A percentile compares a stretch with the other conserved stretches of the same genome.
These are phyloP conservation scores for Gnomoniopsis sp. DNA, from an alignment of 2,329 filamentous ascomycete genomes.

Conservation along the genomic window DNA sequence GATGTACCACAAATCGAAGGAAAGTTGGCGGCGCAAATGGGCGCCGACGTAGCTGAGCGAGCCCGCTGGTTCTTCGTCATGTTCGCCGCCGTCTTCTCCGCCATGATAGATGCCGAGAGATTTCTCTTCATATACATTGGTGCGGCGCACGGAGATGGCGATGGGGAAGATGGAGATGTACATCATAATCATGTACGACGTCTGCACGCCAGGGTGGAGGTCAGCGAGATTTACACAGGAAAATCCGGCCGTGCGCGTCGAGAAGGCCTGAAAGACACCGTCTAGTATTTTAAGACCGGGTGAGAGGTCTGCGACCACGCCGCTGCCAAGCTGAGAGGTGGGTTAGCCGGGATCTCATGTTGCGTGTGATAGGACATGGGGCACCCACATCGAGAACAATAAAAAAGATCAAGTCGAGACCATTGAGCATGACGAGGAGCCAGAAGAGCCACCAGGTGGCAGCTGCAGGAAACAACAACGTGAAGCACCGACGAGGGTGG, in stretches of 20 bases:
- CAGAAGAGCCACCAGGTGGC: slow-evolving; percentile 96
- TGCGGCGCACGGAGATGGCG: slow-evolving; percentile 88
- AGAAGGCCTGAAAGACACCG: slow-evolving; percentile 84
- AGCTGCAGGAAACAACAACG: slow-evolving; percentile 81
- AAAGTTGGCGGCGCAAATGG: slow-evolving; percentile 88
- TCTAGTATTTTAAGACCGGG: slow-evolving; percentile 75
- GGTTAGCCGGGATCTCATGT: slow-evolving; percentile 23
- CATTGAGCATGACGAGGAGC: slow-evolving; percentile 78
- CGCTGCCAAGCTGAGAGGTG: slow-evolving; percentile 60
- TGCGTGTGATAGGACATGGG: slow-evolving; percentile 9
- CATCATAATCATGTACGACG: slow-evolving; percentile 98
- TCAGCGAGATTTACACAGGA: slow-evolving; percentile 72
- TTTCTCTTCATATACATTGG: slow-evolving; percentile 95
- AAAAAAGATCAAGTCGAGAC: slow-evolving; percentile 84
- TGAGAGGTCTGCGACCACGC: slow-evolving; percentile 64
- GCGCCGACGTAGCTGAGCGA: slow-evolving; percentile 82
- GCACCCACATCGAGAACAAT: slow-evolving; percentile 79
- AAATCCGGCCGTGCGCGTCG: slow-evolving; percentile 89
- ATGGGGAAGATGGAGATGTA: slow-evolving; percentile 98
- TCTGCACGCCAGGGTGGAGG: slow-evolving; percentile 87
- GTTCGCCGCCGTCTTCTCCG: slow-evolving; percentile 35
- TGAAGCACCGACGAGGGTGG: slow-evolving; percentile 94
- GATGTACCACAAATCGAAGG: slow-evolving; percentile 97
- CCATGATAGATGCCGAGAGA: slow-evolving; percentile 67
- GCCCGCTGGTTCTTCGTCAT: slow-evolving; percentile 50